phyloP scores from a whole-genome alignment of 139 green algal species.

The Ulvella scutata region DNA sequence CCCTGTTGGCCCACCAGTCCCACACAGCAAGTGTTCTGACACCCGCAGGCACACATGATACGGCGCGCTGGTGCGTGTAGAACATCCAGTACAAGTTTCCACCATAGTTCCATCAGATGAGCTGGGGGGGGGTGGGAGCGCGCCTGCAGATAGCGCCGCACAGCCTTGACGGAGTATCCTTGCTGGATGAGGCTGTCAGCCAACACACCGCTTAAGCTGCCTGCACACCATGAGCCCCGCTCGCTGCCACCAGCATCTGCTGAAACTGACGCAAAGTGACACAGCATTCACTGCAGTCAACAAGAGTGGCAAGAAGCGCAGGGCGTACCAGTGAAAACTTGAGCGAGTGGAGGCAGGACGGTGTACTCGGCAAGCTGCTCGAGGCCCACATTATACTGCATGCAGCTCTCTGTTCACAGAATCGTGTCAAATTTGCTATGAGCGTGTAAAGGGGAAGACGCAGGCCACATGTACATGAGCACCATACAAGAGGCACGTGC shows the following conservation, averaged over 20 bases:
- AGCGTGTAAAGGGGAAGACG: neutral
- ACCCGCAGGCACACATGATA: too few species aligned
- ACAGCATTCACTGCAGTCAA: too few species aligned
- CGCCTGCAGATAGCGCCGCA: neutral
- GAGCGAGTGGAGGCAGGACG: conserved; percentile 51
- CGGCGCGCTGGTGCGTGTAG: too few species aligned
- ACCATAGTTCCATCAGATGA: too few species aligned
- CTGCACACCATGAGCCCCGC: too few species aligned
- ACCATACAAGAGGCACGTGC: too few species aligned
- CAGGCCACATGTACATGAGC: neutral
- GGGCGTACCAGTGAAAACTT: conserved; percentile 28
- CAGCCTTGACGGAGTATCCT: neutral
- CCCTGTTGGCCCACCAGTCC: neutral
- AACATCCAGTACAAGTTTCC: too few species aligned
- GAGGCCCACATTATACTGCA: conserved; percentile 34
- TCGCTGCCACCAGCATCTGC: too few species aligned
- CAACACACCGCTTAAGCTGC: conserved; percentile 11
- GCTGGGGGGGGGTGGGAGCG: neutral
- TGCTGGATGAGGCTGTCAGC: conserved; percentile 12
- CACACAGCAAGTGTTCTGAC: neutral
- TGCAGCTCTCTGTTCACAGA: neutral
- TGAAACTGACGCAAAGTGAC: too few species aligned
- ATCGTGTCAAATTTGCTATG: neutral
- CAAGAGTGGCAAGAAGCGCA: too few species aligned
- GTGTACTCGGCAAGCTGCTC: conserved; percentile 47